Evolutionary conservation across 768 basidiomycete genomes (phyloP), one percentile per base, ranked within the genome.

Genomic region (Hirschioporus abietinus): DNA sequence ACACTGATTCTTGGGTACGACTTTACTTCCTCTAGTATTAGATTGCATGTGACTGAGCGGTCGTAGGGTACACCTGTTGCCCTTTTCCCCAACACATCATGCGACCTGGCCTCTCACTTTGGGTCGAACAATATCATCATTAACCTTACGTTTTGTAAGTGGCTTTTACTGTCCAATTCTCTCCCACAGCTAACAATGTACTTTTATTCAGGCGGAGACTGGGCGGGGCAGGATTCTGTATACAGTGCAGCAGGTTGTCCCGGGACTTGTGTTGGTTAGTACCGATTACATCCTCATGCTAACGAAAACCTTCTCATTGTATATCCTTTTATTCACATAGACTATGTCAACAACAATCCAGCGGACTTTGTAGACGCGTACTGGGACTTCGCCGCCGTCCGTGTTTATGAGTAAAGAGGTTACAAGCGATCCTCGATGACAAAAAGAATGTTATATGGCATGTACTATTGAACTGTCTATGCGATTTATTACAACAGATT

Each of bases 311-410:
- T 8, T 30, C 30, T 30, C n/a, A n/a, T n/a, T n/a, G n/a, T n/a
- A n/a, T 30, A 30, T 30, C 30, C 8, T 30, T 10, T 52, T 52
- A 20, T 52, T 2, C 10, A 36, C 12, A 20, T 66, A 89, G 88
- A 85, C 68, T 89, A 78, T 69, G 88, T 90, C 70, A 82, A 86
- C 77, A 82, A 83, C 68, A 88, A 90, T 71, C 91, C 91, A 0
- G 74, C 76, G 2, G 88, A 86, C 12, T 92, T 92, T 76, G 69
- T 70, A 10, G 78, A 89, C 35, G 89, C 92, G 0, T 92, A 86
- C 79, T 93, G 90, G 77, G 85, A 90, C 58, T 83, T 93, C 73
- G 81, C 82, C 60, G 84, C 83, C 63, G 75, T 92, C 64, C 83
- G 82, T 66, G 76, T 86, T 27, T 87, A 86, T 10, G 42, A 52